phyloP scores from a whole-genome alignment of 176 grass and related monocot species.

The Saccharum spontaneum region DNA sequence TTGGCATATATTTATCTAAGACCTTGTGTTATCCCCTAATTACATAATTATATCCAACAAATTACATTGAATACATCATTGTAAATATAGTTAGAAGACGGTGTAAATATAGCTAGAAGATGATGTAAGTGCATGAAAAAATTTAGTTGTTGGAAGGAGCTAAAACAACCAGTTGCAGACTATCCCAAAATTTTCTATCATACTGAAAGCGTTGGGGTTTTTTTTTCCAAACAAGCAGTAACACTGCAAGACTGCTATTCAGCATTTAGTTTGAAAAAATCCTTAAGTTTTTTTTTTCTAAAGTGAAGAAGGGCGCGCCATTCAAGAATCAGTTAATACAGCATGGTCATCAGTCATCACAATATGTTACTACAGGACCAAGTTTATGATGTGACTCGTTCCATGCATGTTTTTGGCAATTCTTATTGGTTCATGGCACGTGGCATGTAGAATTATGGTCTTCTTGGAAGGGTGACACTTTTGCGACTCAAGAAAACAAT shows the following conservation, averaged over 20 bases:
- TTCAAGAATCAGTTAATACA: conserved; percentile 7
- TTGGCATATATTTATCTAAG: too few species aligned
- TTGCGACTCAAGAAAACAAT: background rate
- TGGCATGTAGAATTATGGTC: background rate
- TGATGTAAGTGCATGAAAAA: too few species aligned
- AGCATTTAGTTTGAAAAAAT: background rate
- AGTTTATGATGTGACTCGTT: background rate
- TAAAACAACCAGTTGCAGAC: too few species aligned
- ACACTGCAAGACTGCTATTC: background rate
- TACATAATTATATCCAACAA: too few species aligned
- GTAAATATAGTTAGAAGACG: too few species aligned
- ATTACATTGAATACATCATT: too few species aligned
- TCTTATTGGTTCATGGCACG: background rate
- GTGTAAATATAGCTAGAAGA: too few species aligned
- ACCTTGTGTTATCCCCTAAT: too few species aligned
- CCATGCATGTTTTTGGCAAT: background rate
- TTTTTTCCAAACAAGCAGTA: background rate
- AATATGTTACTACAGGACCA: background rate
- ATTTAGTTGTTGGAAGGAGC: too few species aligned
- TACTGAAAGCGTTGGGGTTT: background rate
- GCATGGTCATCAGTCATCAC: background rate
- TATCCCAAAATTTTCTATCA: background rate
- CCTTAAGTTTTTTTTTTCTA: background rate
- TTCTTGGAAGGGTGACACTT: background rate
- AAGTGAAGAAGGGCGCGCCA: background rate